Conservation (phyloP, 352 stramenopile species). For the Thraustochytrium striatum region DNA sequence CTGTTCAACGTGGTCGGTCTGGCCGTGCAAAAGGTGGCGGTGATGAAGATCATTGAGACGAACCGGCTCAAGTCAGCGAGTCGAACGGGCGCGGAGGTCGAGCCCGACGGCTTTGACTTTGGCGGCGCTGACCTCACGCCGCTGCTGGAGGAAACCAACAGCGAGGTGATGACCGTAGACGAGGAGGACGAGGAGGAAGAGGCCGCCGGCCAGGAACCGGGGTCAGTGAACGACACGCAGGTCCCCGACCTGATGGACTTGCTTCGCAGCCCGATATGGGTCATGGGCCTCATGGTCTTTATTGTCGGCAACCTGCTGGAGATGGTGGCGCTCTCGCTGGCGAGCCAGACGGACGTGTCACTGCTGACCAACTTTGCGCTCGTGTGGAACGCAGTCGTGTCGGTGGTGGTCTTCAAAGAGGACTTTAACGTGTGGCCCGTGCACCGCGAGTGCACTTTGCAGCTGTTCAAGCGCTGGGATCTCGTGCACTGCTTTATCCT, state of each 20-base stretch:
- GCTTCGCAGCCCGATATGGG: not conserved
- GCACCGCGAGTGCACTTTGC: not conserved
- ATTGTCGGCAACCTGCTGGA: constrained; percentile 22
- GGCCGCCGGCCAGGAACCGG: not conserved
- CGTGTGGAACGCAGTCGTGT: constrained; percentile 32
- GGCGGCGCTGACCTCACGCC: not conserved
- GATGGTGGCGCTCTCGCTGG: constrained; percentile 28
- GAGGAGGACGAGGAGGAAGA: not conserved
- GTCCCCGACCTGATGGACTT: constrained; percentile 18
- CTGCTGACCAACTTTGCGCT: constrained; percentile 37
- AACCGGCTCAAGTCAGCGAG: constrained; percentile 3
- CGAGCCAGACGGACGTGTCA: constrained; percentile 8
- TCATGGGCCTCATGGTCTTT: constrained; percentile 28
- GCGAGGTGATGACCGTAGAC: constrained; percentile 36
- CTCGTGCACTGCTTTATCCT: constrained; percentile 16
- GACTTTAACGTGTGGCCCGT: constrained; percentile 16
- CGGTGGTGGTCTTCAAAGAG: constrained; percentile 35
- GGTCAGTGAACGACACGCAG: constrained; percentile 46
- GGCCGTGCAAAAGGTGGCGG: constrained; percentile 44
- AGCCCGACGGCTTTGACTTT: not conserved
- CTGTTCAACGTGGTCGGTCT: constrained; percentile 31
- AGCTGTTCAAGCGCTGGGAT: constrained; percentile 3
- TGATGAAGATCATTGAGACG: constrained; percentile 45
- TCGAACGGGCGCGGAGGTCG: not conserved
- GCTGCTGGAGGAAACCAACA: constrained; percentile 4